Percentiles rank a stretch among this genome's conserved stretches.
Evolutionary conservation across 306 rosid species (phyloP).

Genomic region (Acacia acuminata): DNA sequence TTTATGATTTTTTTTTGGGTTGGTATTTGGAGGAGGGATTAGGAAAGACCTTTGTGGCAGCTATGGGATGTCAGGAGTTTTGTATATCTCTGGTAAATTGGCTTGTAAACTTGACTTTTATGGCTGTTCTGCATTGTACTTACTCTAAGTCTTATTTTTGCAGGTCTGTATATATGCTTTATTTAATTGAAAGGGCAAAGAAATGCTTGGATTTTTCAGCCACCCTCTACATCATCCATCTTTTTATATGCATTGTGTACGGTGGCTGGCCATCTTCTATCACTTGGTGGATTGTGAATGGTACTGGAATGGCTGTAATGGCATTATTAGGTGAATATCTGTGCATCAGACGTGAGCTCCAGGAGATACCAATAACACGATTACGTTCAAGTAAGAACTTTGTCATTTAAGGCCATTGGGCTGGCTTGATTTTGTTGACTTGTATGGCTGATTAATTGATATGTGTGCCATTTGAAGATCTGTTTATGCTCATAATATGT

Average conservation of each 20-base stretch:
- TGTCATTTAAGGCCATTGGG: not conserved
- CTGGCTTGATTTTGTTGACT: not conserved
- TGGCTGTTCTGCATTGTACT: conserved; percentile 3
- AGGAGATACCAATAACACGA: conserved; percentile 69
- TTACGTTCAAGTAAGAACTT: conserved; percentile 60
- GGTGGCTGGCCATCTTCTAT: conserved; percentile 88
- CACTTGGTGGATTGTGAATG: conserved; percentile 86
- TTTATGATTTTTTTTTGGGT: not conserved
- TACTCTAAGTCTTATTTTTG: conserved; percentile 18
- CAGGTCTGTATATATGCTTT: conserved; percentile 72
- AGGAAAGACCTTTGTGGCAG: not conserved
- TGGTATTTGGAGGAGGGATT: not conserved
- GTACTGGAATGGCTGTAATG: conserved; percentile 74
- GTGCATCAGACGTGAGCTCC: conserved; percentile 59
- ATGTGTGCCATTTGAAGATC: not conserved
- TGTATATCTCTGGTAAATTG: not conserved
- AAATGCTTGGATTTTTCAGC: conserved; percentile 81
- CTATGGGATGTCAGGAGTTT: conserved; percentile 7
- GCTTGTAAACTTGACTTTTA: not conserved
- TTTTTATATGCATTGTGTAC: conserved; percentile 58
- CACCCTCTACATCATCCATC: conserved; percentile 67
- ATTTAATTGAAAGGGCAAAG: conserved; percentile 70
- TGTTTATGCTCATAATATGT: not conserved
- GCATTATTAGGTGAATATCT: conserved; percentile 64
- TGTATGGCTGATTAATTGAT: not conserved